Evolutionary conservation across 768 basidiomycete genomes (phyloP).

Genomic region (Boletus huronensis): DNA sequence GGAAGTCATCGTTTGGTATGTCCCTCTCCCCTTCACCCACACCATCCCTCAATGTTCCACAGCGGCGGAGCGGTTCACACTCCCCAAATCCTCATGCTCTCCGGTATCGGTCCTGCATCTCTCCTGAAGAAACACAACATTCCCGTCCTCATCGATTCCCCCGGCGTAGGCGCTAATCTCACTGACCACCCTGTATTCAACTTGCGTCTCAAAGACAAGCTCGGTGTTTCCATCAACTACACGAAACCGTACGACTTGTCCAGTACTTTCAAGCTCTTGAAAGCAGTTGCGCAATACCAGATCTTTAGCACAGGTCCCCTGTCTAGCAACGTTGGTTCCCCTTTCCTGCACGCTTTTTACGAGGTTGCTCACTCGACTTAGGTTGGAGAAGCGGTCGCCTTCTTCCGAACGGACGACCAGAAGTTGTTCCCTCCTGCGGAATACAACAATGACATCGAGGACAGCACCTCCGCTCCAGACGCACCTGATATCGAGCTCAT

Average conservation of each 20-base stretch:
- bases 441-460: conserved; percentile 27
- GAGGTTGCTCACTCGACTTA: conserved; percentile 7
- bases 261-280: conserved; percentile 26
- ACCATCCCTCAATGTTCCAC: neutral
- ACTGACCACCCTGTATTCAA: conserved; percentile 63
- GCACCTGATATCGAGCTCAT: conserved; percentile 32
- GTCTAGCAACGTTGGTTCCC: conserved; percentile 46
- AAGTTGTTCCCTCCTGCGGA: conserved; percentile 30
- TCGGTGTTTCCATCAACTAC: conserved; percentile 40
- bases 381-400: conserved; percentile 30
- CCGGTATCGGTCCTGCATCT: conserved; percentile 68
- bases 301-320: conserved; percentile 47
- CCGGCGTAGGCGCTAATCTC: conserved; percentile 72
- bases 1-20: conserved; percentile 62
- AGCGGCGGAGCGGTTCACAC: conserved; percentile 65
- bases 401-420: conserved; percentile 32
- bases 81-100: conserved; percentile 67
- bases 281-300: conserved; percentile 41
- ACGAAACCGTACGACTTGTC: conserved; percentile 27
- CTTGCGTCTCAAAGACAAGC: conserved; percentile 51
- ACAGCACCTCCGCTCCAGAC: conserved; percentile 27
- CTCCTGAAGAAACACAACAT: conserved; percentile 54
- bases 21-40: neutral
- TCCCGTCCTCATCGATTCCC: conserved; percentile 55
- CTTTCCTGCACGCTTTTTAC: neutral